Evolutionary conservation across 164 flowering plant genomes (phyloP), one percentile per base, ranked within the genome.

Genomic region (Sextonia rubra): DNA sequence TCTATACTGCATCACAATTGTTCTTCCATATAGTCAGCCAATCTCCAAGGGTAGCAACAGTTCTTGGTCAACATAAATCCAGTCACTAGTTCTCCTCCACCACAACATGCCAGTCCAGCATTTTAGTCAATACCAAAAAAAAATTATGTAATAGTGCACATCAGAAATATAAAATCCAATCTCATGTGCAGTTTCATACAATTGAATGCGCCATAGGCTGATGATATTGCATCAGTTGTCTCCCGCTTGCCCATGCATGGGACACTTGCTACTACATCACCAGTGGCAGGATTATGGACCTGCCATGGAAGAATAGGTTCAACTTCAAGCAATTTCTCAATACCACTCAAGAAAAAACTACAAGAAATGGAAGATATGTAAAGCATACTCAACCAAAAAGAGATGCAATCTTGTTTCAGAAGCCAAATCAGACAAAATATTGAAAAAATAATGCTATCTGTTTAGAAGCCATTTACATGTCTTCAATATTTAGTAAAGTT

Each of bases 211-310:
- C 85, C 87, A 74, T 83, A 75, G 12, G 99, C 98, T 24, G 97
- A 87, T 61, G 94, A 82, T 68, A 96, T 91, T 60, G 99, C 99
- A 85, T 91, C 97, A 77, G 81, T 84, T 56, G 98, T 92, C 85
- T 96, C 99, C 79, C 68, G 84, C 52, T 65, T 76, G 60, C 99
- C 97, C 99, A 96, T 91, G 86, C 87, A 90, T 60, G 99, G 75
- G 24, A 96, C 91, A 70, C 83, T 81, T 49, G 90, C 83, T 75
- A 96, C 78, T 72, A 86, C 80, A 70, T 91, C 95, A 64, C 97
- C 98, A 37, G 97, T 90, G 15, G 98, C 95, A 49, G 99, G 99
- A 75, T 96, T 91, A 70, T 68, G 24, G 48, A 96, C 92, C 99
- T 95, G 82, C 73, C 80, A 81, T 78, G 55, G 69, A 48, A 66